Evolutionary conservation across 2,329 filamentous ascomycete species (phyloP), one percentile per base, ranked within the genome.

Genomic region (Diplodia seriata): DNA sequence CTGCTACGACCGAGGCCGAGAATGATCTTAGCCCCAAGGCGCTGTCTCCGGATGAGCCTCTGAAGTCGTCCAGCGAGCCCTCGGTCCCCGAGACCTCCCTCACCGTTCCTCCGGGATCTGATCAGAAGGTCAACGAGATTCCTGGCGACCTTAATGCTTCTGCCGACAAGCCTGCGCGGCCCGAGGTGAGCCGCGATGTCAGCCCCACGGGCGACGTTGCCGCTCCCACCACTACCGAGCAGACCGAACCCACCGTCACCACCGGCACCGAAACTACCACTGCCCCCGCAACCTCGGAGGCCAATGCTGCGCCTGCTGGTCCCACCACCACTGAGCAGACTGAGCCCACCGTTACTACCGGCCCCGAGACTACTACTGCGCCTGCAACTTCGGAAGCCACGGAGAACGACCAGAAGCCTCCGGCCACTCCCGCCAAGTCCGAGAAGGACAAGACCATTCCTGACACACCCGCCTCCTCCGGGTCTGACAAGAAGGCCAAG

Each of bases 311-410:
- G 70, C 73, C 78, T 20, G 74, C 57, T 36, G 20, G 26, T 50
- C 26, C 57, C 11, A 50, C 76, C 15, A 66, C 63, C 29, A 67
- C 70, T 6, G 73, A 75, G 61, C 78, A 81, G 71, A 78, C 74
- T 15, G 69, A 78, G 67, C 81, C 81, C 5, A 73, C 72, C 8
- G 79, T 82, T 59, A 81, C 80, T 23, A 80, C 77, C 11, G 81
- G 79, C 54, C 33, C 50, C n/a, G 76, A 76, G 68, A 78, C 78
- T n/a, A 75, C 72, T 69, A 75, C 72, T 69, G 74, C 74, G 12
- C 74, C 72, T 8, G 71, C 72, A n/a, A 67, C 67, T 47, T 47
- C 63, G 15, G 69, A 67, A 55, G 31, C 18, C 4, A 68, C 70
- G 23, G 63, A 53, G 15, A 20, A 15, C 51, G 50, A 66, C 14